Evolutionary conservation across 495 filamentous ascomycete species (phyloP).

Genomic region (Rhizodiscina lignyota): DNA sequence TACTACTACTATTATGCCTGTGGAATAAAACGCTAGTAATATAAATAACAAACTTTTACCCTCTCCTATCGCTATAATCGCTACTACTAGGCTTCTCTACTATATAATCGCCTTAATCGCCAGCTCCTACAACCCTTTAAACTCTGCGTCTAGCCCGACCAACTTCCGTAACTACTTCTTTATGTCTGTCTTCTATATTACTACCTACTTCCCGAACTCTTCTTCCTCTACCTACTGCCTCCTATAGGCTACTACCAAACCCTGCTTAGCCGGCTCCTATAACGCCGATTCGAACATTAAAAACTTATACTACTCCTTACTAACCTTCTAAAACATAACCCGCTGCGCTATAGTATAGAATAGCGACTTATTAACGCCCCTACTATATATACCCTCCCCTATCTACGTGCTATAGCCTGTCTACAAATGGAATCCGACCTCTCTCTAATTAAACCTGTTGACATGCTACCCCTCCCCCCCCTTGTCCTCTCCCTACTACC

Average conservation of each 20-base stretch:
- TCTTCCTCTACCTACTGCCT: constrained; percentile 1
- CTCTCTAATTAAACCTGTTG: too few relatives aligned
- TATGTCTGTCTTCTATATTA: constrained; percentile 4
- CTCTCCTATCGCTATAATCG: constrained; percentile 9
- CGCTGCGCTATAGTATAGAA: neutral
- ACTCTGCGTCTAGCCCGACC: constrained; percentile 3
- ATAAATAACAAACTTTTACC: constrained; percentile 17
- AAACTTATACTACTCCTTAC: neutral
- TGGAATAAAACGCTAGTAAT: constrained; percentile 6
- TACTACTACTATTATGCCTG: constrained; percentile 7
- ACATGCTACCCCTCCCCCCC: too few relatives aligned
- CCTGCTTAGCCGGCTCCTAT: neutral
- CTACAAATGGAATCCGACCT: too few relatives aligned
- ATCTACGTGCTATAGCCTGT: neutral
- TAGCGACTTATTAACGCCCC: neutral
- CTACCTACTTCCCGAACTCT: constrained; percentile 1
- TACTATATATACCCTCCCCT: neutral
- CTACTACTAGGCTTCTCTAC: constrained; percentile 7
- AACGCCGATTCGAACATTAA: constrained; percentile 1
- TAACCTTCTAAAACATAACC: neutral
- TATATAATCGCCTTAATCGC: constrained; percentile 5
- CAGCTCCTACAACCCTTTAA: constrained; percentile 1
- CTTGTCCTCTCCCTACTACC: neutral
- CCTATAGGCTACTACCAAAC: too few relatives aligned
- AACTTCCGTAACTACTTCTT: constrained; percentile 7